Evolutionary conservation across 805 yeast genomes (phyloP).

Genomic region (Metschnikowia cubensis): DNA sequence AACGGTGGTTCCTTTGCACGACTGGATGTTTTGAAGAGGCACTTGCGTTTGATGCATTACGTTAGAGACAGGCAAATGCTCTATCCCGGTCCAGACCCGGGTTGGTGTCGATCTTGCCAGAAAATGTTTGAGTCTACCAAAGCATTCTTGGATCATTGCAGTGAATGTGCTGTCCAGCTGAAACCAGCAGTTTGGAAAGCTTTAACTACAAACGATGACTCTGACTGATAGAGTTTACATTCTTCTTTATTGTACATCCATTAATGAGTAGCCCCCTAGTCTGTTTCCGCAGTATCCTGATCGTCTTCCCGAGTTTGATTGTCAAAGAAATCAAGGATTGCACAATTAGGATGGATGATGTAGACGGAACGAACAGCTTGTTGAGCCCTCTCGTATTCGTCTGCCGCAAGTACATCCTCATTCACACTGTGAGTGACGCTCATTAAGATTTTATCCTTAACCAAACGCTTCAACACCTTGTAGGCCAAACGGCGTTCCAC

Average conservation of each 20-base stretch:
- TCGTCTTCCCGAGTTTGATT: conserved; percentile 14
- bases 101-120: conserved; percentile 67
- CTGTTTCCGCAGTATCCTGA: conserved; percentile 2
- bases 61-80: conserved; percentile 43
- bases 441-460: conserved; percentile 81
- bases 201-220: background rate
- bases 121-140: conserved; percentile 51
- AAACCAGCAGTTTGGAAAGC: conserved; percentile 10
- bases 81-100: conserved; percentile 43
- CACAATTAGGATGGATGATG: conserved; percentile 75
- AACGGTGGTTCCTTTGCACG: conserved; percentile 75
- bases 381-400: conserved; percentile 9
- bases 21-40: conserved; percentile 71
- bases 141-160: conserved; percentile 60
- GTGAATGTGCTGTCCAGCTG: conserved; percentile 47
- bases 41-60: conserved; percentile 64
- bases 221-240: background rate
- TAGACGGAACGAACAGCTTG: conserved; percentile 28
- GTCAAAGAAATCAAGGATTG: conserved; percentile 63
- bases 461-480: conserved; percentile 80
- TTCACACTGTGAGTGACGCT: conserved; percentile 34
- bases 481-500: conserved; percentile 65
- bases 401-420: conserved; percentile 23
- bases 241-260: conserved; percentile 1
- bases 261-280: background rate